phyloP scores from a whole-genome alignment of 108 stramenopile species.

The Cyclotella cryptica region DNA sequence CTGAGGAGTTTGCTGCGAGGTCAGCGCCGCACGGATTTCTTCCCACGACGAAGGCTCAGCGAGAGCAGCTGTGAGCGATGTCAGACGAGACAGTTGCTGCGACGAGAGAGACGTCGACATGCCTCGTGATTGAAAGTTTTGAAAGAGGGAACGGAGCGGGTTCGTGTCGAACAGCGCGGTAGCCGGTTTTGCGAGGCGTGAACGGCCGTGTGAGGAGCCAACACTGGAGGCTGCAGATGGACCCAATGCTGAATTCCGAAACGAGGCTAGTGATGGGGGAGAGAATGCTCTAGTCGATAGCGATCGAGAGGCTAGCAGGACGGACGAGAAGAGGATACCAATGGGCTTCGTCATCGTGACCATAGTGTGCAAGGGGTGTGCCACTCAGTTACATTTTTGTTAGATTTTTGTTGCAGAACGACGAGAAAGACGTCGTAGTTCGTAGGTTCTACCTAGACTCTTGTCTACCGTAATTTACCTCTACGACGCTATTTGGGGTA shows the following conservation, averaged over 20 bases:
- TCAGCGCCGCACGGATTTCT: conserved; percentile 56
- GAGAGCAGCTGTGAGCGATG: neutral
- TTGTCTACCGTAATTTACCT: too few species aligned
- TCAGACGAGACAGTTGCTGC: neutral
- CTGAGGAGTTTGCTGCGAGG: conserved; percentile 54
- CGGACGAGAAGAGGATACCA: neutral
- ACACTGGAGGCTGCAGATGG: neutral
- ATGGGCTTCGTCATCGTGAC: neutral
- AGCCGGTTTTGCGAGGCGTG: neutral
- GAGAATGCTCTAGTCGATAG: neutral
- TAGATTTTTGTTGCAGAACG: too few species aligned
- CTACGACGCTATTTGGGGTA: too few species aligned
- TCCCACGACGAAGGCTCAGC: conserved; percentile 41
- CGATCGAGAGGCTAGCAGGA: neutral
- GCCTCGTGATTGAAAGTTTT: neutral
- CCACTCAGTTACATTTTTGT: too few species aligned
- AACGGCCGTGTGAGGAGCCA: neutral
- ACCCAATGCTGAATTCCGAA: neutral
- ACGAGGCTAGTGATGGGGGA: neutral
- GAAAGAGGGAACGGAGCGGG: neutral
- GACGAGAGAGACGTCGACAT: neutral
- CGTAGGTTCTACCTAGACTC: too few species aligned
- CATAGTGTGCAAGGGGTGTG: too few species aligned
- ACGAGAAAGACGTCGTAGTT: too few species aligned
- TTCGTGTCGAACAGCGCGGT: neutral